Percentiles rank a stretch among this genome's conserved stretches.
These are phyloP conservation scores for Penicillium olsonii DNA, from an alignment of 2,329 filamentous ascomycete genomes.

Conservation along the genomic window DNA sequence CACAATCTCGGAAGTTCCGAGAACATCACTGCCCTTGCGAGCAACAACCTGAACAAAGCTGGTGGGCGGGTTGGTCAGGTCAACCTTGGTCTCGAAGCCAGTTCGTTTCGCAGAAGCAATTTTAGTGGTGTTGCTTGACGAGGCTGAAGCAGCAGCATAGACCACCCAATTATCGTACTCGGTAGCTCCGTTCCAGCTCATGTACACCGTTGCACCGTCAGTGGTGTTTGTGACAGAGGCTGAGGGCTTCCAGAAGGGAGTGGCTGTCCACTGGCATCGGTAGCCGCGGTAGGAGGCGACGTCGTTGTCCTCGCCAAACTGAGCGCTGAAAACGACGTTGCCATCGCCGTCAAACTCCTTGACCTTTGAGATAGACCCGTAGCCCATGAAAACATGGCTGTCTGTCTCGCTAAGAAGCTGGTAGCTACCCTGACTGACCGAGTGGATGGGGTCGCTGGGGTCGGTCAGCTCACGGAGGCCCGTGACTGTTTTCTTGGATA, in stretches of 20 bases:
- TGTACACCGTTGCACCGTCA: constrained; percentile 26
- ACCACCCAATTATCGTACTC: constrained; percentile 37
- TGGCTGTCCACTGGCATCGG: constrained; percentile 20
- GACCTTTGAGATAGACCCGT: constrained; percentile 33
- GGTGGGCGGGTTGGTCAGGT: constrained; percentile 16
- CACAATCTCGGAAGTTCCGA: constrained; percentile 25
- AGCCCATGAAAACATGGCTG: constrained; percentile 31
- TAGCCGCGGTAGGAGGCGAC: constrained; percentile 35
- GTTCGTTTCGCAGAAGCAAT: constrained; percentile 24
- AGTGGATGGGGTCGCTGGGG: constrained; percentile 18
- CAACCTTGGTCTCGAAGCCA: constrained; percentile 32
- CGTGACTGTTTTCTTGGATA: constrained; percentile 13
- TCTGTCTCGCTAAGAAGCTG: constrained; percentile 17
- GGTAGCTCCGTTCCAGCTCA: constrained; percentile 45
- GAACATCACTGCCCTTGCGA: constrained; percentile 26
- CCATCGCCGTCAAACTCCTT: constrained; percentile 33
- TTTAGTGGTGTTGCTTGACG: constrained; percentile 20
- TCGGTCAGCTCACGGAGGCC: constrained; percentile 19
- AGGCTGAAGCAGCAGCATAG: constrained; percentile 24
- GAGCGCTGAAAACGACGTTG: constrained; percentile 30
- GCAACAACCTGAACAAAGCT: constrained; percentile 33
- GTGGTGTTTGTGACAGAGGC: constrained; percentile 7
- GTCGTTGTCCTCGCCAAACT: constrained; percentile 29
- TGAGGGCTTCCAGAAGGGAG: constrained; percentile 22
- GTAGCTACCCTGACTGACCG: constrained; percentile 27